Base-by-base conservation (phyloP, 441 rosid species). In the Adansonia rubrostipa region DNA sequence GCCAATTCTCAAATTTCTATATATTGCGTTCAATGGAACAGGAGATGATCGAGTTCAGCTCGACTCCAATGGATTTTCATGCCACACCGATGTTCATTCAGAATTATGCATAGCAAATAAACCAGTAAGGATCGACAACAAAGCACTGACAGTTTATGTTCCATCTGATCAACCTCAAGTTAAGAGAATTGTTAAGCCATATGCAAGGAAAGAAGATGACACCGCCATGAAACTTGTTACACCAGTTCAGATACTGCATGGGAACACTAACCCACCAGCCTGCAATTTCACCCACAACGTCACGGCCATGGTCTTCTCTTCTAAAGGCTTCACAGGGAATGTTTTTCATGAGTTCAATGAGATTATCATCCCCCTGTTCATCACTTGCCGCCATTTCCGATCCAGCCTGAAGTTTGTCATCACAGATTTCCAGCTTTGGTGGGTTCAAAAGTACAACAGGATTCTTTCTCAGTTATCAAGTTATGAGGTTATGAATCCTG, bases 321-420 rank as follows among this genome's bases (percentile, higher is more conserved):
- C 50, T 0, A 84, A 73, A 13, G 85, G 86, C 19, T 87, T 79
- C 76, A 24, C 79, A 0, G 85, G 84, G 19, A 87, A 87, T 57
- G 33, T 72, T 24, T 87, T 75, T 75, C 90, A 84, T 48, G 88
- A 85, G 54, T 70, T 84, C 70, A 77, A 82, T 69, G 87, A 84
- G 73, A 66, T 85, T 42, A 79, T 85, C 22, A 75, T 85, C 75
- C 87, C 88, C 6, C 56, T 80, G 28, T 84, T 87, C 84, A 74
- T 84, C 75, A 82, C 80, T 1, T 44, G 62, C 54, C 74, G 64
- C 56, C 87, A 80, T 67, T 84, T 85, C 9, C 14, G 11, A 65
- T 82, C 83, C 9, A 71, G 69, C 3, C 42, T 85, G 3, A 77
- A 71, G 53, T 82, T 85, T 28, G 65, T 82, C 64, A n/a, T 81